These are phyloP conservation scores for Aspergillus intermedius DNA, from an alignment of 2,329 filamentous ascomycete genomes.

Conservation along the genomic window DNA sequence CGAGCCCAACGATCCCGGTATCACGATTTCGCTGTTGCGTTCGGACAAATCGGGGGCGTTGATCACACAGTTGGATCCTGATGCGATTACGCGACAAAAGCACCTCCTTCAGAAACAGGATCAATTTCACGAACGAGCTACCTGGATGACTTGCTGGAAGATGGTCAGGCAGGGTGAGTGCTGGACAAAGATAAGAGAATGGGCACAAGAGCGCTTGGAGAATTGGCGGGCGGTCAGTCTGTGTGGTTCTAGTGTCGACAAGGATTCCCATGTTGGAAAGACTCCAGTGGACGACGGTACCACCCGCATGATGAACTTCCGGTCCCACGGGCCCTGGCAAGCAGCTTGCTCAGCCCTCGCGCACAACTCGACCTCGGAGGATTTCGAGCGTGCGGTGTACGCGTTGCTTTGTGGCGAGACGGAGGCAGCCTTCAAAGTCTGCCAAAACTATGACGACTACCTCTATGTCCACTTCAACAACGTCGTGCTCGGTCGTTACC, in stretches of 20 bases:
- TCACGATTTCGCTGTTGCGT: conserved; percentile 52
- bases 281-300: conserved; percentile 30
- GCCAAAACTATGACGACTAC: conserved; percentile 75
- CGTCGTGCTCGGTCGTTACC: conserved; percentile 73
- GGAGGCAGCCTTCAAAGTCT: conserved; percentile 67
- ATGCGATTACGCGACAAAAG: conserved; percentile 74
- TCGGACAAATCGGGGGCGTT: conserved; percentile 57
- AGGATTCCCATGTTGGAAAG: conserved; percentile 18
- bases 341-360: conserved; percentile 42
- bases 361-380: conserved; percentile 58
- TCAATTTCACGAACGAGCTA: conserved; percentile 78
- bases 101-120: conserved; percentile 74
- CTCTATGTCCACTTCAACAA: conserved; percentile 85
- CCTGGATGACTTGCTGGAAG: conserved; percentile 93
- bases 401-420: conserved; percentile 83
- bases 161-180: conserved; percentile 78
- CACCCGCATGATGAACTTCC: conserved; percentile 38
- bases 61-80: conserved; percentile 85
- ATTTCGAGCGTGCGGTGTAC: conserved; percentile 84
- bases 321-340: conserved; percentile 33
- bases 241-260: conserved; percentile 49
- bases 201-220: conserved; percentile 80
- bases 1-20: conserved; percentile 55
- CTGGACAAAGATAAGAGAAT: conserved; percentile 68
- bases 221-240: conserved; percentile 82